Percentiles rank a stretch among this genome's conserved stretches.
These are phyloP conservation scores for Auricularia heimuer DNA, from an alignment of 768 basidiomycete genomes.

Conservation along the genomic window DNA sequence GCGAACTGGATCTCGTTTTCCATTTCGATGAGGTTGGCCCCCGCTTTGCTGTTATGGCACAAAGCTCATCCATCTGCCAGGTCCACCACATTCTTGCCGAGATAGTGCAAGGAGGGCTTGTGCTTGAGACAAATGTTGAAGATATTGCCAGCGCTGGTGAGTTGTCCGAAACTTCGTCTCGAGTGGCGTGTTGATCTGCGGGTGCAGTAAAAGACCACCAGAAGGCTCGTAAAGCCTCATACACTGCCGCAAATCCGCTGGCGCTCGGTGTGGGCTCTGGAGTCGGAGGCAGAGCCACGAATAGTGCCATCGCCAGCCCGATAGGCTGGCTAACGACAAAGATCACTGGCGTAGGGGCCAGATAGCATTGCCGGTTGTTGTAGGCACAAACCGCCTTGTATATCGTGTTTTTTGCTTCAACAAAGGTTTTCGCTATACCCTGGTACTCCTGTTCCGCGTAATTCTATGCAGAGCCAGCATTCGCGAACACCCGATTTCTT, in stretches of 20 bases:
- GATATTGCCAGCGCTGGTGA: conserved; percentile 67
- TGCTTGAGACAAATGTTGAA: conserved; percentile 88
- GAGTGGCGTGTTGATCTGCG: conserved; percentile 6
- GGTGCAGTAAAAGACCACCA: conserved; percentile 56
- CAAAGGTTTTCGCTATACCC: too few relatives aligned
- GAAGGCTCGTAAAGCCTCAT: conserved; percentile 68
- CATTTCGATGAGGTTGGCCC: conserved; percentile 87
- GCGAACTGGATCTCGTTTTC: conserved; percentile 95
- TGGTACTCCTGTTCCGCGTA: too few relatives aligned
- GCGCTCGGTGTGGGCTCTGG: conserved; percentile 47
- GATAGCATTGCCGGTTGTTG: conserved; percentile 15
- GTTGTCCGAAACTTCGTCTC: conserved; percentile 14
- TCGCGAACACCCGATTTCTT: too few relatives aligned
- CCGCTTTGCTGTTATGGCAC: not conserved
- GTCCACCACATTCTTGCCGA: conserved; percentile 94
- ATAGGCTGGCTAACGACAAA: conserved; percentile 73
- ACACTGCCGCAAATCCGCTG: conserved; percentile 71
- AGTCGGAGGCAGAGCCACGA: conserved; percentile 39
- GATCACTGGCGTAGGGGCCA: conserved; percentile 53
- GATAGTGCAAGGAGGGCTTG: conserved; percentile 92
- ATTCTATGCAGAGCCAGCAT: too few relatives aligned
- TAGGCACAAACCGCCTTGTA: not conserved
- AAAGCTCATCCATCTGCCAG: conserved; percentile 28
- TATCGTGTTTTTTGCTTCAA: not conserved
- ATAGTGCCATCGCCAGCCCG: conserved; percentile 52